Percentiles rank a stretch among this genome's conserved stretches.
Conservation (phyloP, 2,329 filamentous ascomycete genomes). For the Ophiocordyceps australis region DNA sequence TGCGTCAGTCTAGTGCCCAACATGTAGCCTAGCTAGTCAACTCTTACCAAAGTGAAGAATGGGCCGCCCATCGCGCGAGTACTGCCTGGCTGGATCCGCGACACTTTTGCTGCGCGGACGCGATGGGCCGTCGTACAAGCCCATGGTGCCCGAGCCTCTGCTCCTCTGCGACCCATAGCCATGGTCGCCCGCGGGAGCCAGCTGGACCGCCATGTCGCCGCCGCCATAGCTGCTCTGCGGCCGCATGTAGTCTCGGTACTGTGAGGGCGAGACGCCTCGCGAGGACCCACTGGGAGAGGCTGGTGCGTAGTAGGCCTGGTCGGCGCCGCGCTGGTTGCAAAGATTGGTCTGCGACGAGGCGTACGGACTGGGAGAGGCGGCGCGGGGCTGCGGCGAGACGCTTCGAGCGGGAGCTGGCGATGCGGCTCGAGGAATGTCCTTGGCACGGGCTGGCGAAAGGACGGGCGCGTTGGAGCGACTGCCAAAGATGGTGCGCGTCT, state of each 20-base stretch:
- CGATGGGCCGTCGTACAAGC: constrained; percentile 33
- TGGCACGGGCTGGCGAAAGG: constrained; percentile 39
- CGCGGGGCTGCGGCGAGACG: constrained; percentile 43
- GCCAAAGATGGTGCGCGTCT: constrained; percentile 65
- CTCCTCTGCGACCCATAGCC: constrained; percentile 39
- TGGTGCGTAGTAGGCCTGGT: constrained; percentile 31
- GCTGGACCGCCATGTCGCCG: constrained; percentile 49
- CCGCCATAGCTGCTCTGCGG: constrained; percentile 29
- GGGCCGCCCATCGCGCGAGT: constrained; percentile 68
- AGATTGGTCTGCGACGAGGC: constrained; percentile 19
- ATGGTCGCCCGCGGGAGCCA: constrained; percentile 38
- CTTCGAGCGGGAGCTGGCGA: constrained; percentile 53
- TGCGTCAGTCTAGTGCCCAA: constrained; percentile 6
- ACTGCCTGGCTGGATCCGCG: constrained; percentile 64
- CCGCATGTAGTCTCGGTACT: constrained; percentile 27
- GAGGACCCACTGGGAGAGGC: constrained; percentile 29
- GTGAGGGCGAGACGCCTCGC: constrained; percentile 27
- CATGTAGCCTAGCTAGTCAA: too few relatives aligned
- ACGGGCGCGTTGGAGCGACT: constrained; percentile 23
- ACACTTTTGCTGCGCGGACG: constrained; percentile 64
- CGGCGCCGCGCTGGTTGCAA: constrained; percentile 25
- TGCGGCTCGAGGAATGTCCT: constrained; percentile 36
- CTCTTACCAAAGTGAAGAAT: constrained; percentile 93
- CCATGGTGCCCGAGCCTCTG: constrained; percentile 30
- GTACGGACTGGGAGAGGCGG: constrained; percentile 49